phyloP scores from a whole-genome alignment of 106 monocot species.

The Dendrobium nobile region DNA sequence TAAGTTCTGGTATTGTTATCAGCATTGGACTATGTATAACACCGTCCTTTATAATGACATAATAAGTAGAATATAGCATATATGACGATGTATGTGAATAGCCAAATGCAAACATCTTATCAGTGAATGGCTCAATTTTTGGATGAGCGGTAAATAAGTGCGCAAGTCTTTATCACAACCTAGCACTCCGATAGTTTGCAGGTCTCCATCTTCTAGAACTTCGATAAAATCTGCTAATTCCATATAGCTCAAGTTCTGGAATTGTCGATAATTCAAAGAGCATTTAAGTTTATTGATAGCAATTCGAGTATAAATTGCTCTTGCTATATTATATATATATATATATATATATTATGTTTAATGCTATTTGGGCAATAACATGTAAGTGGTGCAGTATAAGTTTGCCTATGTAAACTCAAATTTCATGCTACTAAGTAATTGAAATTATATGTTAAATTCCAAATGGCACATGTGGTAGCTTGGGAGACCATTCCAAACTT shows the following conservation, averaged over 20 bases:
- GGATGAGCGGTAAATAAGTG: conserved; percentile 92
- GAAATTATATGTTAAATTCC: neutral
- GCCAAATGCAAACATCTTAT: conserved; percentile 94
- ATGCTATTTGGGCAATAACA: neutral
- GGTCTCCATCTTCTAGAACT: conserved; percentile 87
- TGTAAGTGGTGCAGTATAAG: neutral
- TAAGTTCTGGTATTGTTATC: conserved; percentile 63
- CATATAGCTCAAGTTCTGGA: neutral
- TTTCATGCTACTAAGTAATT: neutral
- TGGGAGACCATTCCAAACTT: neutral
- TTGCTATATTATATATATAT: too few relatives aligned
- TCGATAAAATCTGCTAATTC: conserved; percentile 46
- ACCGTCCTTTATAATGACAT: conserved; percentile 80
- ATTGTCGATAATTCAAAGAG: neutral
- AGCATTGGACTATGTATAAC: conserved; percentile 72
- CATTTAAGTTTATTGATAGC: neutral
- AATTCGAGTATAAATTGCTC: neutral
- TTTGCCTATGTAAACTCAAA: neutral
- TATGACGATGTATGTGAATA: conserved; percentile 57
- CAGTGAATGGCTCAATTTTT: conserved; percentile 80
- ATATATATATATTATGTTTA: too few relatives aligned
- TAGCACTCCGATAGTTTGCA: conserved; percentile 83
- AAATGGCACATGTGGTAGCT: neutral
- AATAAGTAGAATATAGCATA: conserved; percentile 35
- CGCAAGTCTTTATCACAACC: conserved; percentile 70